These are phyloP conservation scores for Azolla pinnata DNA, from an alignment of 75 land plant genomes.

Conservation along the genomic window DNA sequence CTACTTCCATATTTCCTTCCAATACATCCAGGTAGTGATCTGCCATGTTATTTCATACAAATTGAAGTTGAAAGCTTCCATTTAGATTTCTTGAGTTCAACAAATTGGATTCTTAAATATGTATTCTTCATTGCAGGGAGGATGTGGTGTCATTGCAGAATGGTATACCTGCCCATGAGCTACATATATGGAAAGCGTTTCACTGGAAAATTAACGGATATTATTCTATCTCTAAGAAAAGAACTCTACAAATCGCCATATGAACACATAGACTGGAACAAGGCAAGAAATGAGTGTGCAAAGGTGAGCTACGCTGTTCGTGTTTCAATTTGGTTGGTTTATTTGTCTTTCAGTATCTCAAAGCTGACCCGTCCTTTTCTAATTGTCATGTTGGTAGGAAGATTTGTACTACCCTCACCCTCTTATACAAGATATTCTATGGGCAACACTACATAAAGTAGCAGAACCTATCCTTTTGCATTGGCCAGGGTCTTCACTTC, in stretches of 20 bases:
- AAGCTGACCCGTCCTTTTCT: background rate
- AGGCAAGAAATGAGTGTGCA: slow-evolving; percentile 76
- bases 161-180: slow-evolving; percentile 90
- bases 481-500: slow-evolving; percentile 79
- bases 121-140: slow-evolving; percentile 44
- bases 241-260: slow-evolving; percentile 60
- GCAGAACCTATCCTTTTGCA: slow-evolving; percentile 65
- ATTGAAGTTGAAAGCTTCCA: no score
- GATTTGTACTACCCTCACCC: slow-evolving; percentile 95
- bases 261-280: slow-evolving; percentile 67
- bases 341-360: background rate
- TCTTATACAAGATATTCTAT: slow-evolving; percentile 70
- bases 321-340: no score
- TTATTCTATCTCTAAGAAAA: slow-evolving; percentile 51
- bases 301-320: slow-evolving; percentile 38
- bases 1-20: slow-evolving; percentile 77
- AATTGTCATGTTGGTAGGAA: slow-evolving; percentile 39
- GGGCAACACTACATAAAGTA: slow-evolving; percentile 67
- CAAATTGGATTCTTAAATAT: background rate
- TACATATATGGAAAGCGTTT: slow-evolving; percentile 85
- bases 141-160: slow-evolving; percentile 96
- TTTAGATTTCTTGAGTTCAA: no score
- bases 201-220: slow-evolving; percentile 62
- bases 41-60: no score
- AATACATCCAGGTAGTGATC: slow-evolving; percentile 75